phyloP scores from a whole-genome alignment of 257 asterid genomes.

The Plectranthus barbatus region DNA sequence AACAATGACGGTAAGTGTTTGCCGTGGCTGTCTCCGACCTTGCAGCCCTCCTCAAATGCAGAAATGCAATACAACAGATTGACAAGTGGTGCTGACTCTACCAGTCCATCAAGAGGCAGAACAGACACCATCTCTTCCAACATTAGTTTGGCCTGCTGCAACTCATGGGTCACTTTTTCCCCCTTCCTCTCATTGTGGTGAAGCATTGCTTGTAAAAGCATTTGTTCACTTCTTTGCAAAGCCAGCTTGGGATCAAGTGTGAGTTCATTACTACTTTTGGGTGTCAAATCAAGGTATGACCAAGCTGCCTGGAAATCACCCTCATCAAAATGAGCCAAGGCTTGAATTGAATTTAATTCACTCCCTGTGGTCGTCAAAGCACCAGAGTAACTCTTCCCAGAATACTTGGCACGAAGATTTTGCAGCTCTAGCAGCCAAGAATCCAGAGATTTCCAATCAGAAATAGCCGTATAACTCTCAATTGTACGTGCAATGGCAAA shows the following conservation, averaged over 20 bases:
- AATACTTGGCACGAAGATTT: conserved; percentile 72
- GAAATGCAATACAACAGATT: conserved; percentile 76
- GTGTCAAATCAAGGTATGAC: conserved; percentile 95
- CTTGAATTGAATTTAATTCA: conserved; percentile 83
- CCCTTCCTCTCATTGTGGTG: conserved; percentile 62
- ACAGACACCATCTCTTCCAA: conserved; percentile 72
- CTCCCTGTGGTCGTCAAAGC: conserved; percentile 96
- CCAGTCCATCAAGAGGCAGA: conserved; percentile 81
- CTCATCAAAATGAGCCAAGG: conserved; percentile 90
- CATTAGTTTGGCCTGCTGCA: conserved; percentile 78
- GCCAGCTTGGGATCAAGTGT: conserved; percentile 93
- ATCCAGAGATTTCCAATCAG: conserved; percentile 96
- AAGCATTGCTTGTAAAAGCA: conserved; percentile 98
- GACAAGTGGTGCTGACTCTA: conserved; percentile 77
- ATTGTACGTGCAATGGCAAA: conserved; percentile 78
- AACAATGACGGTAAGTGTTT: conserved; percentile 41
- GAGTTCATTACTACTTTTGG: conserved; percentile 82
- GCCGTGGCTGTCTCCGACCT: conserved; percentile 37
- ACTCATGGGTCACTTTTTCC: conserved; percentile 67
- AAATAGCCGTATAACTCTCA: conserved; percentile 74
- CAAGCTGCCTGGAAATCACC: conserved; percentile 86
- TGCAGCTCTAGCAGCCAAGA: conserved; percentile 94
- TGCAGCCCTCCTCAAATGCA: conserved; percentile 68
- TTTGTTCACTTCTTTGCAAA: conserved; percentile 95
- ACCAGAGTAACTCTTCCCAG: conserved; percentile 85